Evolutionary conservation across 2,329 filamentous ascomycete species (phyloP).

Genomic region (Diaporthe ampelina): DNA sequence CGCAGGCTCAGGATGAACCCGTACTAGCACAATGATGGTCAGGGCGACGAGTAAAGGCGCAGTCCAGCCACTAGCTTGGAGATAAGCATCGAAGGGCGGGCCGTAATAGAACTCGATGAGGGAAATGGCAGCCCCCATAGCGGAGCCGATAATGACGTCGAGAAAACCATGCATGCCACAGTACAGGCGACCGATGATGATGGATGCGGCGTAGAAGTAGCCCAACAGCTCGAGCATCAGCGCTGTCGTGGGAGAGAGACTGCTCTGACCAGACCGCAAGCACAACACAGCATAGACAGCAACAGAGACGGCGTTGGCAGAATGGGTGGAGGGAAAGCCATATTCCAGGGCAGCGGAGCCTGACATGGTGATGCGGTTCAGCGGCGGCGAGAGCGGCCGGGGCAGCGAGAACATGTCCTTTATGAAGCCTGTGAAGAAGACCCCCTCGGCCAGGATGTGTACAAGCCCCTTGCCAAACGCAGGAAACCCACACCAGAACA

Average conservation of each 20-base stretch:
- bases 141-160: slow-evolving; percentile 86
- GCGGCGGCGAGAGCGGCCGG: slow-evolving; percentile 89
- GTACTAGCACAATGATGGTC: slow-evolving; percentile 80
- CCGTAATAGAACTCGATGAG: slow-evolving; percentile 72
- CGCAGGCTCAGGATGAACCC: slow-evolving; percentile 94
- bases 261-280: slow-evolving; percentile 75
- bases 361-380: slow-evolving; percentile 97
- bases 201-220: slow-evolving; percentile 90
- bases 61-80: slow-evolving; percentile 75
- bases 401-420: slow-evolving; percentile 96
- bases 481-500: slow-evolving; percentile 96
- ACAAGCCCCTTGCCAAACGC: slow-evolving; percentile 85
- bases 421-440: slow-evolving; percentile 91
- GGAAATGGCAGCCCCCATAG: slow-evolving; percentile 78
- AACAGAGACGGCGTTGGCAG: slow-evolving; percentile 95
- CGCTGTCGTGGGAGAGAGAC: slow-evolving; percentile 70
- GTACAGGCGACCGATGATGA: slow-evolving; percentile 91
- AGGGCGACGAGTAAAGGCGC: slow-evolving; percentile 75
- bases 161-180: slow-evolving; percentile 99
- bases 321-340: slow-evolving; percentile 97
- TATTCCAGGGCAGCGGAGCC: slow-evolving; percentile 96
- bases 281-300: slow-evolving; percentile 85
- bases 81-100: slow-evolving; percentile 76
- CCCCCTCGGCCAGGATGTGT: slow-evolving; percentile 82
- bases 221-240: slow-evolving; percentile 75